These are phyloP conservation scores for Phaeosphaeriaceae sp. DNA, from an alignment of 2,329 filamentous ascomycete species.

Conservation along the genomic window DNA sequence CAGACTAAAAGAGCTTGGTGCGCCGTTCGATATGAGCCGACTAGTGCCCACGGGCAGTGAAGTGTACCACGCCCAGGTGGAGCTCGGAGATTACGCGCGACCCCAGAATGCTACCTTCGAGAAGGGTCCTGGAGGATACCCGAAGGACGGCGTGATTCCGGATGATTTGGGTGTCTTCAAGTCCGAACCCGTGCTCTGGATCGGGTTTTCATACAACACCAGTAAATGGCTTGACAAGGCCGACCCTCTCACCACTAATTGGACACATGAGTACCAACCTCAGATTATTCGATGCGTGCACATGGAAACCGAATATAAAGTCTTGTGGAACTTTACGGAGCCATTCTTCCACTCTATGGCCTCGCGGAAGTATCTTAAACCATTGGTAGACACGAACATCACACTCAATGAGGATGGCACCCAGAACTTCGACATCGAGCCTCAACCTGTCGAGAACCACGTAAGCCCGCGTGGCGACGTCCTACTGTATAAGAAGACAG, in stretches of 20 bases:
- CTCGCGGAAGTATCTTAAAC: constrained; percentile 30
- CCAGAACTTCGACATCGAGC: constrained; percentile 40
- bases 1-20: constrained; percentile 16
- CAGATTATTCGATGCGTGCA: constrained; percentile 43
- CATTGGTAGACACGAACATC: constrained; percentile 42
- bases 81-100: constrained; percentile 35
- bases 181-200: constrained; percentile 45
- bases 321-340: constrained; percentile 41
- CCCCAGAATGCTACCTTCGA: constrained; percentile 33
- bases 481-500: constrained; percentile 39
- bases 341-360: constrained; percentile 34
- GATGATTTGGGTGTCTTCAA: constrained; percentile 40
- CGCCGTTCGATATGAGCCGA: constrained; percentile 43
- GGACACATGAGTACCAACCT: constrained; percentile 40
- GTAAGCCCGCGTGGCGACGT: constrained; percentile 36
- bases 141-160: constrained; percentile 21
- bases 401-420: constrained; percentile 46
- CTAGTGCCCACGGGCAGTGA: constrained; percentile 38
- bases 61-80: constrained; percentile 40
- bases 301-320: constrained; percentile 44
- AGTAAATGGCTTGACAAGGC: constrained; percentile 24
- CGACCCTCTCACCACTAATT: constrained; percentile 31
- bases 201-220: constrained; percentile 43
- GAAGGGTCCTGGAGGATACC: constrained; percentile 40
- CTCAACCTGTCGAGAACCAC: constrained; percentile 31